Percentiles rank a stretch among this genome's conserved stretches.
Evolutionary conservation across 1,284 basidiomycete genomes (phyloP).

Genomic region (Cryptococcus jaspeensis): DNA sequence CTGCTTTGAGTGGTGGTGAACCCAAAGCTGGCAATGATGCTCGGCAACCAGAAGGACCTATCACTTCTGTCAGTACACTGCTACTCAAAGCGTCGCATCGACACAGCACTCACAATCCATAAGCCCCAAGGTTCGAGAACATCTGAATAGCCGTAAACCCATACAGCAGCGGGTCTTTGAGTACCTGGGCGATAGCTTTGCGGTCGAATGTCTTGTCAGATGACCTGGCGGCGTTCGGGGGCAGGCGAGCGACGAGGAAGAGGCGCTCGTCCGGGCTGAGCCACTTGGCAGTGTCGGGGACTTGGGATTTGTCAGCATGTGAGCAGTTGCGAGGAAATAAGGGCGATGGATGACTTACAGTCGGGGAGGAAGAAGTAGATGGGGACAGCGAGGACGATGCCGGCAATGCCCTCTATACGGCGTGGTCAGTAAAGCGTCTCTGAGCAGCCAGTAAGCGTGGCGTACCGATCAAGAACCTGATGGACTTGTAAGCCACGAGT

Average conservation of each 20-base stretch:
- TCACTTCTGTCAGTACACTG: slow-evolving; percentile 9
- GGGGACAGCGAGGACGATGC: slow-evolving; percentile 2
- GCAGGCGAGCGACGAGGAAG: slow-evolving; percentile 13
- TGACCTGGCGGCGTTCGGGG: slow-evolving; percentile 11
- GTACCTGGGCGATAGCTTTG: not conserved
- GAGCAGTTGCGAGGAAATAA: too few relatives aligned
- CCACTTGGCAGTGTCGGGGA: slow-evolving; percentile 14
- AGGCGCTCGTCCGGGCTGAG: slow-evolving; percentile 12
- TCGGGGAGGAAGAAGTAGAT: slow-evolving; percentile 13
- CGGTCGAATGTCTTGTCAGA: slow-evolving; percentile 14
- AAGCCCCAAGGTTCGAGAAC: not conserved
- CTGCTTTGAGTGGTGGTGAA: slow-evolving; percentile 10
- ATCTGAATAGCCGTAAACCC: not conserved
- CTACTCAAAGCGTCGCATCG: not conserved
- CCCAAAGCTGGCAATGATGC: slow-evolving; percentile 14
- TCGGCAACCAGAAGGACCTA: slow-evolving; percentile 19
- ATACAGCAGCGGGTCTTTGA: slow-evolving; percentile 9
- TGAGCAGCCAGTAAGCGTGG: too few relatives aligned
- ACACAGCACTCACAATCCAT: not conserved
- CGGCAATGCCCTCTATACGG: slow-evolving; percentile 1
- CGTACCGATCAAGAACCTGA: slow-evolving; percentile 8
- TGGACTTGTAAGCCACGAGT: not conserved
- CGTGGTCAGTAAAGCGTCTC: too few relatives aligned
- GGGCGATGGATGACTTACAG: not conserved
- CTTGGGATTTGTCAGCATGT: not conserved